These are phyloP conservation scores for Xylaria curta DNA, from an alignment of 495 filamentous ascomycete genomes.

Conservation along the genomic window DNA sequence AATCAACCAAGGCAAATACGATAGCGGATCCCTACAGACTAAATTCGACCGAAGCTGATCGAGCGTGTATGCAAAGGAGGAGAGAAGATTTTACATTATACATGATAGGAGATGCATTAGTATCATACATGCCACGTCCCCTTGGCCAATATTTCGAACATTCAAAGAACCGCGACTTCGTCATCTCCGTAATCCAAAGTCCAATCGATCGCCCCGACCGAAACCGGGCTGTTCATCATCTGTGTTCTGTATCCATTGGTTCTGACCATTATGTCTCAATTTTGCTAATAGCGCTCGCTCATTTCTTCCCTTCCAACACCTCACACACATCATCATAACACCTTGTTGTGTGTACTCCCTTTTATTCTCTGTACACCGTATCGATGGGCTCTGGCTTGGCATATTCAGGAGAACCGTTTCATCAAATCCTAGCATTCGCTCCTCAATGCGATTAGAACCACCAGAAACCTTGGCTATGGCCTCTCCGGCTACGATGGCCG, in stretches of 20 bases:
- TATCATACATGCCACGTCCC: neutral
- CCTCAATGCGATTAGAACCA: constrained; percentile 18
- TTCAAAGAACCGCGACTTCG: neutral
- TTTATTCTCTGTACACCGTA: neutral
- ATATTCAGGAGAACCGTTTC: neutral
- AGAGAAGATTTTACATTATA: neutral
- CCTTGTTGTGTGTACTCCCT: neutral
- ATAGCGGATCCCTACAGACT: neutral
- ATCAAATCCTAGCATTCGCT: constrained; percentile 11
- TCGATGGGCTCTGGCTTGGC: neutral
- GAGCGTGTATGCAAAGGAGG: neutral
- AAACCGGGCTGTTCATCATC: neutral
- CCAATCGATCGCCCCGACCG: neutral
- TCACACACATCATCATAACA: neutral
- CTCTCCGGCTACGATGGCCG: neutral
- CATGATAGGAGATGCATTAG: neutral
- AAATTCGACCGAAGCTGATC: neutral
- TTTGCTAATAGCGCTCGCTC: neutral
- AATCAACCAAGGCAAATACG: too few species aligned
- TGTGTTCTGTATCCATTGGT: neutral
- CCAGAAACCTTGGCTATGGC: constrained; percentile 25
- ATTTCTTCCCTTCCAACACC: neutral
- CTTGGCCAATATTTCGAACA: neutral
- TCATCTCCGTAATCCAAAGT: neutral
- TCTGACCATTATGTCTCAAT: neutral